Evolutionary conservation across 1,139 yeast genomes (phyloP).

Genomic region (Yamadazyma oceani): DNA sequence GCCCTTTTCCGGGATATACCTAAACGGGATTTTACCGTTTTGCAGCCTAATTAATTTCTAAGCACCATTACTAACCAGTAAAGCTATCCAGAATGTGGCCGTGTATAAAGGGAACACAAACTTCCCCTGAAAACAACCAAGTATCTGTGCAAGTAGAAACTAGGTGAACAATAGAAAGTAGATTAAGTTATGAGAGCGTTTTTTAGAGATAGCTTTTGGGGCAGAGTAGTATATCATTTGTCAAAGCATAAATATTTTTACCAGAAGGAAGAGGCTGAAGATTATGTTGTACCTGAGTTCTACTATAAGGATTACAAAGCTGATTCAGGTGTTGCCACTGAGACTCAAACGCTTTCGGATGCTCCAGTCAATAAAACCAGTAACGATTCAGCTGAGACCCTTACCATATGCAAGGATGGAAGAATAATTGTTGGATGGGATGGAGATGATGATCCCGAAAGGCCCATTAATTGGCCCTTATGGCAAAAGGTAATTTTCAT

Average conservation of each 20-base stretch:
- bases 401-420: neutral
- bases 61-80: no score
- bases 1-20: no score
- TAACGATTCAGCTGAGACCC: neutral
- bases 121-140: no score
- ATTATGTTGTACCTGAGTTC: slow-evolving; percentile 32
- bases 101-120: no score
- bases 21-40: no score
- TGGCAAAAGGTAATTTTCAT: slow-evolving; percentile 20
- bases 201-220: slow-evolving; percentile 30
- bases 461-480: slow-evolving; percentile 30
- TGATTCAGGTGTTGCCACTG: no score
- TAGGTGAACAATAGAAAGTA: no score
- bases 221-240: slow-evolving; percentile 27
- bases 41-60: no score
- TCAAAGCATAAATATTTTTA: slow-evolving; percentile 26
- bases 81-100: no score
- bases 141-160: no score
- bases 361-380: slow-evolving; percentile 9
- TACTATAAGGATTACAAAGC: slow-evolving; percentile 18
- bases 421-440: slow-evolving; percentile 6
- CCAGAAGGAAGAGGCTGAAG: slow-evolving; percentile 30
- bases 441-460: slow-evolving; percentile 28
- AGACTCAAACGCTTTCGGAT: no score
- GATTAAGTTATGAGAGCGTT: slow-evolving; percentile 16